These are phyloP conservation scores for Penicillium psychrosexuale DNA, from an alignment of 2,329 filamentous ascomycete species.

Conservation along the genomic window DNA sequence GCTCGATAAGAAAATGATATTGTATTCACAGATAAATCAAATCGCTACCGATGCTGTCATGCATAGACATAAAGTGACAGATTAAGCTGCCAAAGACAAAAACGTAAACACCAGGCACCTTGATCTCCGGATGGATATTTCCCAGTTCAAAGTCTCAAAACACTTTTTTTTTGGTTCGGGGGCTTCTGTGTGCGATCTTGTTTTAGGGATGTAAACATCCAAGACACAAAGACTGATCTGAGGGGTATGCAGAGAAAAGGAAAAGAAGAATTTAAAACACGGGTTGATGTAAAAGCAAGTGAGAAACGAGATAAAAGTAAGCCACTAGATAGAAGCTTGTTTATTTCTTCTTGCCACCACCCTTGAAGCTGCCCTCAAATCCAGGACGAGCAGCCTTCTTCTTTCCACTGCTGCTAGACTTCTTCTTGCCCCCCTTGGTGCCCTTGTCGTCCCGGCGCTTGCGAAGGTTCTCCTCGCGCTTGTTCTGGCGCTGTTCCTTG, in stretches of 20 bases:
- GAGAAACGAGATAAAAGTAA: background rate
- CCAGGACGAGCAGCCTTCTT: conserved; percentile 60
- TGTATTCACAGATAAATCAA: conserved; percentile 29
- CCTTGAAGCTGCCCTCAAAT: conserved; percentile 70
- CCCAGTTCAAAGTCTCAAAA: conserved; percentile 26
- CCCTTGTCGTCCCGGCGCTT: conserved; percentile 74
- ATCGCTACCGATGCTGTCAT: conserved; percentile 30
- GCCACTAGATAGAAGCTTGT: background rate
- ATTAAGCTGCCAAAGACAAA: conserved; percentile 22
- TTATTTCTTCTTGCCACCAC: conserved; percentile 45
- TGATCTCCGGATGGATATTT: conserved; percentile 29
- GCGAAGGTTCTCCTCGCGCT: conserved; percentile 74
- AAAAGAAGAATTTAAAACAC: background rate
- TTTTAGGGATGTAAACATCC: background rate
- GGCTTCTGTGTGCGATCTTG: conserved; percentile 1
- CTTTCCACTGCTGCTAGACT: conserved; percentile 36
- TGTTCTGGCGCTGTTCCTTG: conserved; percentile 75
- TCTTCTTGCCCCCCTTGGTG: conserved; percentile 50
- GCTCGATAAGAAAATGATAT: conserved; percentile 17
- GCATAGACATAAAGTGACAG: conserved; percentile 24
- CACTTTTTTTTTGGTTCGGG: conserved; percentile 22
- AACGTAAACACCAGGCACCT: conserved; percentile 29
- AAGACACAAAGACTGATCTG: conserved; percentile 4
- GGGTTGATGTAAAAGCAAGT: background rate
- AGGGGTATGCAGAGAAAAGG: conserved; percentile 9